These are phyloP conservation scores for Quercus variabilis DNA, from an alignment of 306 rosid species.

Conservation along the genomic window DNA sequence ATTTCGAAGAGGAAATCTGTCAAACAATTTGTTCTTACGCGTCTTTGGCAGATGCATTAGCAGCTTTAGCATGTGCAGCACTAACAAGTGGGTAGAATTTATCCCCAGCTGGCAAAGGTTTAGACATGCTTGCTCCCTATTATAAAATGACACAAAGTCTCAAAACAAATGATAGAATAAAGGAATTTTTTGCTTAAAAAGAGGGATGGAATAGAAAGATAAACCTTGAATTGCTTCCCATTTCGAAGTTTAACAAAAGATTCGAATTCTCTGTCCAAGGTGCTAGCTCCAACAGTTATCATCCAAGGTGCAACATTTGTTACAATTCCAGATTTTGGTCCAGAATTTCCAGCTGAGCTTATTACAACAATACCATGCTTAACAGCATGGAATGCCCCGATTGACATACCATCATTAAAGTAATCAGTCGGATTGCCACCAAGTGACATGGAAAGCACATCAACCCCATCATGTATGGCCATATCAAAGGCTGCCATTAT, in stretches of 20 bases:
- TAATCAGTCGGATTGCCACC: slow-evolving; percentile 25
- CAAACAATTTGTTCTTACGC: slow-evolving; percentile 44
- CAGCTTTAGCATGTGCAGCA: slow-evolving; percentile 36
- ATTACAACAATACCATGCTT: slow-evolving; percentile 46
- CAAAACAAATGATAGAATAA: neutral
- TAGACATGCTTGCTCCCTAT: slow-evolving; percentile 59
- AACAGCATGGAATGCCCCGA: slow-evolving; percentile 66
- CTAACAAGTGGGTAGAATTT: slow-evolving; percentile 53
- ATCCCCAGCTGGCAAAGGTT: slow-evolving; percentile 21
- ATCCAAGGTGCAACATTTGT: slow-evolving; percentile 70
- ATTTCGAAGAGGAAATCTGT: neutral
- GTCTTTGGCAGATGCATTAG: slow-evolving; percentile 2
- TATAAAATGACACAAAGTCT: neutral
- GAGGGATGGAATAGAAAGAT: neutral
- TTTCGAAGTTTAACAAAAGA: slow-evolving; percentile 42
- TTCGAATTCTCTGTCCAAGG: slow-evolving; percentile 53
- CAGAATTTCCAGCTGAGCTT: slow-evolving; percentile 64
- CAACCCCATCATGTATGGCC: slow-evolving; percentile 74
- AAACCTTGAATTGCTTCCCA: slow-evolving; percentile 48
- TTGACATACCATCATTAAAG: slow-evolving; percentile 33
- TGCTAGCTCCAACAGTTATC: slow-evolving; percentile 70
- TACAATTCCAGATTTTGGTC: slow-evolving; percentile 37
- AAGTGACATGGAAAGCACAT: slow-evolving; percentile 61
- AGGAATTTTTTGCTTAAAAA: neutral
- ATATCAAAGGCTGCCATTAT: slow-evolving; percentile 53